Percentiles rank a stretch among this genome's conserved stretches.
phyloP scores from a whole-genome alignment of 352 stramenopile genomes.

The Phytopythium sindhum region DNA sequence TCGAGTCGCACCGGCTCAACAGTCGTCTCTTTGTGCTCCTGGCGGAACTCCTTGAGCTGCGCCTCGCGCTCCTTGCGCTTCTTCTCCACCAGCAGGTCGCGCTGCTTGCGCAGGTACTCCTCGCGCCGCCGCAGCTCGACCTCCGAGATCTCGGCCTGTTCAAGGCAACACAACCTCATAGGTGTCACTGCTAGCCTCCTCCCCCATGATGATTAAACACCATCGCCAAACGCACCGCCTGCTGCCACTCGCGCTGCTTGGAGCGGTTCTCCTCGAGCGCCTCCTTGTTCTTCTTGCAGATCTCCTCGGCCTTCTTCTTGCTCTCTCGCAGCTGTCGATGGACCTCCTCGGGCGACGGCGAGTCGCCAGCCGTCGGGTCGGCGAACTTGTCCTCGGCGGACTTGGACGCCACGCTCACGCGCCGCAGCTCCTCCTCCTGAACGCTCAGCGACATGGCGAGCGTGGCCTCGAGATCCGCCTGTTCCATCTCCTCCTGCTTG shows the following conservation, averaged over 20 bases:
- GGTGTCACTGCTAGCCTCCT: background rate
- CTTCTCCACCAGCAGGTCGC: slow-evolving; percentile 77
- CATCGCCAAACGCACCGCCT: slow-evolving; percentile 12
- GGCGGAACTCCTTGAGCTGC: slow-evolving; percentile 71
- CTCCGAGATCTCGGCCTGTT: slow-evolving; percentile 59
- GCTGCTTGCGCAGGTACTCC: slow-evolving; percentile 70
- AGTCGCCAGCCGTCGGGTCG: slow-evolving; percentile 14
- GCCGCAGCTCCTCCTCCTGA: slow-evolving; percentile 65
- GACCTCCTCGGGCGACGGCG: slow-evolving; percentile 47
- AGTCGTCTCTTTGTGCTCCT: slow-evolving; percentile 63
- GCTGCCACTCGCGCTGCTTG: slow-evolving; percentile 68
- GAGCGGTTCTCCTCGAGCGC: slow-evolving; percentile 65
- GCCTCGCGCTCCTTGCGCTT: slow-evolving; percentile 72
- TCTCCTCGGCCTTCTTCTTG: slow-evolving; percentile 69
- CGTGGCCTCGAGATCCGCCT: slow-evolving; percentile 71
- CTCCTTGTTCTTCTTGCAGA: slow-evolving; percentile 73
- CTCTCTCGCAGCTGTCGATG: slow-evolving; percentile 56
- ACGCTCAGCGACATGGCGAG: slow-evolving; percentile 76
- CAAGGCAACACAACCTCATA: background rate
- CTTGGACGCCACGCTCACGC: slow-evolving; percentile 50
- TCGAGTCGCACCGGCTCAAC: slow-evolving; percentile 37
- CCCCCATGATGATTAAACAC: background rate
- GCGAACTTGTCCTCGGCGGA: slow-evolving; percentile 61
- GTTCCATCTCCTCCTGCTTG: slow-evolving; percentile 86
- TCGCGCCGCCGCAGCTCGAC: slow-evolving; percentile 70